Evolutionary conservation across 139 green algal genomes (phyloP).

Genomic region (Medakamo hakoo): DNA sequence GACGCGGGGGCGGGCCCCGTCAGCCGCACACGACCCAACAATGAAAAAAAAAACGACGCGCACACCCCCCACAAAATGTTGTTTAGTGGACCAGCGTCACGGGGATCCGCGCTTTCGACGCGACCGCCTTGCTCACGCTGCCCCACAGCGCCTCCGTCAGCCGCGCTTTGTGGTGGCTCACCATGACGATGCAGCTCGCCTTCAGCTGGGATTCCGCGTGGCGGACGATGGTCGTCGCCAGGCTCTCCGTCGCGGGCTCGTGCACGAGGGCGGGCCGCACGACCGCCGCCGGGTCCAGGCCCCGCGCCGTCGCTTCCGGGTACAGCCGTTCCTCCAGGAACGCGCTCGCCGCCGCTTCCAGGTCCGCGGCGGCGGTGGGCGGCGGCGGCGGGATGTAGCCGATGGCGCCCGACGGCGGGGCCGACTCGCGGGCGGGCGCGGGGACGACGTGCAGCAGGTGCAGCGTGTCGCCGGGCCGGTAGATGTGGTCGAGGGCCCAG

Average conservation of each 20-base stretch:
- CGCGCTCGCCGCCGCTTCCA: background rate
- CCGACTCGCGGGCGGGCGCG: too few species aligned
- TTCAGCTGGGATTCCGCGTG: background rate
- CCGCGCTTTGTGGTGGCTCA: background rate
- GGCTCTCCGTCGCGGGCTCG: background rate
- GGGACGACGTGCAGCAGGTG: conserved; percentile 18
- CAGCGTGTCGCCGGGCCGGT: conserved; percentile 8
- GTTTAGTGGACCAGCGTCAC: background rate
- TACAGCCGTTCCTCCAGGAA: background rate
- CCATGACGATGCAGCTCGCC: background rate
- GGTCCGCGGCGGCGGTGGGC: background rate
- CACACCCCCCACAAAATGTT: too few species aligned
- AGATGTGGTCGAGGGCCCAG: conserved; percentile 9
- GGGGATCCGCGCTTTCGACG: too few species aligned
- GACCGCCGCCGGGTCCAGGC: background rate
- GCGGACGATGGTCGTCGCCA: background rate
- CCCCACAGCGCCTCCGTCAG: background rate
- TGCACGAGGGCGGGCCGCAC: background rate
- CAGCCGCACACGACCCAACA: too few species aligned
- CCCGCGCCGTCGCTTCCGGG: too few species aligned
- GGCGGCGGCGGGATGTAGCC: background rate
- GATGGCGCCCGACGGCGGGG: background rate
- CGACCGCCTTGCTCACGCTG: background rate
- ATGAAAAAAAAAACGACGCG: too few species aligned
- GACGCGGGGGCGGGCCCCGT: too few species aligned